A percentile compares a stretch with the other conserved stretches of the same genome.
phyloP scores from a whole-genome alignment of 1,284 basidiomycete genomes.

The Athelia psychrophila region DNA sequence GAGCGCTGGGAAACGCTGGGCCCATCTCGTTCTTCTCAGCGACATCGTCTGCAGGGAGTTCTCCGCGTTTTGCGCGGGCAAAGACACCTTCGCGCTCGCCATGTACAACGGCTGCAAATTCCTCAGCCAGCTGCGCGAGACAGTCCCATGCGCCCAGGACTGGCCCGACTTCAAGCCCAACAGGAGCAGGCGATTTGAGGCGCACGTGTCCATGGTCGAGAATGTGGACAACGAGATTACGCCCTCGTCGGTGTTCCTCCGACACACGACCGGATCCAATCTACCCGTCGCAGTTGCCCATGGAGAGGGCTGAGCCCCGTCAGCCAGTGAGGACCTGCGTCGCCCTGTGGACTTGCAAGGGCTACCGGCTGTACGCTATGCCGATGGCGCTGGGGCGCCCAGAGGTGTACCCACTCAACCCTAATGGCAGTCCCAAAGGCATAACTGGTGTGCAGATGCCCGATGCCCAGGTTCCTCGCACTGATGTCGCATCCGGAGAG shows the following conservation, averaged over 20 bases:
- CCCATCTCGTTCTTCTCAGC: constrained; percentile 89
- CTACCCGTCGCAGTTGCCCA: constrained; percentile 95
- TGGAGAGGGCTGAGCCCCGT: constrained; percentile 91
- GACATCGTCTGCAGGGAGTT: constrained; percentile 75
- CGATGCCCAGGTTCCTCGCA: constrained; percentile 85
- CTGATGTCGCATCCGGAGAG: constrained; percentile 97
- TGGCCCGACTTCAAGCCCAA: constrained; percentile 97
- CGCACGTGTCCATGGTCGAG: constrained; percentile 78
- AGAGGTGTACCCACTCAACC: constrained; percentile 83
- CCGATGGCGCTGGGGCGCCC: constrained; percentile 64
- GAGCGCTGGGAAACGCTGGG: constrained; percentile 98
- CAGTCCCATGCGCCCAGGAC: constrained; percentile 81
- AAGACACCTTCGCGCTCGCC: constrained; percentile 86
- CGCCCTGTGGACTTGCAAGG: constrained; percentile 43
- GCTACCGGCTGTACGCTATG: constrained; percentile 73
- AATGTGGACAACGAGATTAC: constrained; percentile 60
- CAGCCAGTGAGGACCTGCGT: constrained; percentile 42
- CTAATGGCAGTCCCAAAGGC: constrained; percentile 88
- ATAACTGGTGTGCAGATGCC: constrained; percentile 88
- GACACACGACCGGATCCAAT: constrained; percentile 83
- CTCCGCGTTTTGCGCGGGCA: constrained; percentile 74
- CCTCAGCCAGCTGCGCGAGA: constrained; percentile 82
- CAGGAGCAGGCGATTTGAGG: constrained; percentile 89
- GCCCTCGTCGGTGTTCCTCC: constrained; percentile 77
- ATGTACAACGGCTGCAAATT: constrained; percentile 99